Conservation (phyloP, 2,329 filamentous ascomycete genomes). For the Mollisia scopiformis region DNA sequence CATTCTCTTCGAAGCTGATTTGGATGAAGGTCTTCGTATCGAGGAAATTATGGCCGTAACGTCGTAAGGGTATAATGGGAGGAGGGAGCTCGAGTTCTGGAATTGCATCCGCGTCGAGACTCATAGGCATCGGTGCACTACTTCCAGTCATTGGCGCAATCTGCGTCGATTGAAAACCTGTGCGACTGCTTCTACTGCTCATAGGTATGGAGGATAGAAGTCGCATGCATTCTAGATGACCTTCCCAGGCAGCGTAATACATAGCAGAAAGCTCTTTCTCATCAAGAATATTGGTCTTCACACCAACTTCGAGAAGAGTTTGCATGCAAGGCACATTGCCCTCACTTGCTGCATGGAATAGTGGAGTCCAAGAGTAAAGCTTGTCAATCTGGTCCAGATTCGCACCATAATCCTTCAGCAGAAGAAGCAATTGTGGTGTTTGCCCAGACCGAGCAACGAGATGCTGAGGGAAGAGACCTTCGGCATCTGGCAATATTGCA, state of each 20-base stretch:
- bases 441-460: conserved; percentile 89
- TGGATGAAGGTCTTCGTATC: conserved; percentile 97
- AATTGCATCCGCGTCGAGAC: conserved; percentile 84
- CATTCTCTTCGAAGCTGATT: conserved; percentile 80
- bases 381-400: conserved; percentile 93
- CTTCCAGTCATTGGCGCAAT: conserved; percentile 35
- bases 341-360: conserved; percentile 96
- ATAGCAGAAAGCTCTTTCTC: conserved; percentile 93
- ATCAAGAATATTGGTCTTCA: conserved; percentile 78
- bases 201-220: conserved; percentile 64
- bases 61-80: conserved; percentile 90
- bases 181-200: conserved; percentile 7
- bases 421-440: conserved; percentile 74
- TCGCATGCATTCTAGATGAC: conserved; percentile 91
- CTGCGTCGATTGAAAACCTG: conserved; percentile 35
- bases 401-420: conserved; percentile 84
- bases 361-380: conserved; percentile 94
- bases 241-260: conserved; percentile 99
- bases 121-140: conserved; percentile 52
- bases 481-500: conserved; percentile 87
- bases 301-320: conserved; percentile 77
- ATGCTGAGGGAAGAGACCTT: conserved; percentile 96
- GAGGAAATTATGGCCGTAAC: conserved; percentile 97
- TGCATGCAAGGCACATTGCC: conserved; percentile 89
- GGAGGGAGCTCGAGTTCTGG: conserved; percentile 90